Conservation (phyloP, 225 moss, liverwort and hornwort species). For the Pleurozium schreberi region DNA sequence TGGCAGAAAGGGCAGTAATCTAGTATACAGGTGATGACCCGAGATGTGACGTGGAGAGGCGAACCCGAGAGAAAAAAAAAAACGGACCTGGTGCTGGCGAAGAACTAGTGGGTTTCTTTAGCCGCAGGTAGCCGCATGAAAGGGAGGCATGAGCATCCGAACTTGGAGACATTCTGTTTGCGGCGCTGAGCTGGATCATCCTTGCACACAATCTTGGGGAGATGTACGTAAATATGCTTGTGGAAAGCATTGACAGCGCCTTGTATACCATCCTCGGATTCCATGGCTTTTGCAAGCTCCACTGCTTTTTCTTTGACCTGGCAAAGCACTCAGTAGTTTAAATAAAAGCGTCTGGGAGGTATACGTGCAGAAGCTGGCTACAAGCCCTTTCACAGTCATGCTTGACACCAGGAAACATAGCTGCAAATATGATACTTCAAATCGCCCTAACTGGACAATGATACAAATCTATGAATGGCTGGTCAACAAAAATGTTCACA, state of each 20-base stretch:
- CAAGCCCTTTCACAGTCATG: not conserved
- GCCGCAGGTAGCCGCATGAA: not conserved
- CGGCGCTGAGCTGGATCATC: not conserved
- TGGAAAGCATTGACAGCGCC: constrained; percentile 92
- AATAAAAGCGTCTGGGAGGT: not conserved
- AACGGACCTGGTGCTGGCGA: not conserved
- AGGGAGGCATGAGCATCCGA: not conserved
- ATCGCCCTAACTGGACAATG: not conserved
- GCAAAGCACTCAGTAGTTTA: not conserved
- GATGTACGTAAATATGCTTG: constrained; percentile 32
- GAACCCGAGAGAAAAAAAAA: not conserved
- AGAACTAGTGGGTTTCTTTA: not conserved
- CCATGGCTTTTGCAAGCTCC: constrained; percentile 63
- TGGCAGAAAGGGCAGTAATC: not conserved
- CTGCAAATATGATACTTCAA: not conserved
- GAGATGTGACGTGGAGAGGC: not conserved
- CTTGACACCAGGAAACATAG: not conserved
- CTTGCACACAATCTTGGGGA: constrained; percentile 14
- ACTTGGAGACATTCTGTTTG: not conserved
- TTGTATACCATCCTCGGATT: constrained; percentile 75
- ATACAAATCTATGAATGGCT: not conserved
- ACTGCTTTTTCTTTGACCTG: constrained; percentile 68
- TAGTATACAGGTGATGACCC: not conserved
- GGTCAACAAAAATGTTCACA: not conserved
- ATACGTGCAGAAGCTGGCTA: not conserved